These are phyloP conservation scores for Clavispora carvajalis DNA, from an alignment of 805 yeast genomes.

Conservation along the genomic window DNA sequence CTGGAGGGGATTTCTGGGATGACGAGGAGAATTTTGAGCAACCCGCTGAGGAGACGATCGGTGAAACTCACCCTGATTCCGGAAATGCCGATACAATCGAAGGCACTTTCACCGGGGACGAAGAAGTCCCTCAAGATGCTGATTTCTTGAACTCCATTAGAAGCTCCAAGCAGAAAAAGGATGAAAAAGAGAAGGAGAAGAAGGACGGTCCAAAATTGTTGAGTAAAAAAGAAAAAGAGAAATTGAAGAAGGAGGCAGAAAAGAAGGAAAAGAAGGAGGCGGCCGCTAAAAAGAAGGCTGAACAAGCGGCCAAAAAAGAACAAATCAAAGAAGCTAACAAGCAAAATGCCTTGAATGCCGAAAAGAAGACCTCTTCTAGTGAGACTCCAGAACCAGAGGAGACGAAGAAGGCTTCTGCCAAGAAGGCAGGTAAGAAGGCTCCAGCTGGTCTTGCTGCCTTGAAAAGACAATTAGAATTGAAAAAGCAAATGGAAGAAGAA, in stretches of 20 bases:
- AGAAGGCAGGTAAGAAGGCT: conserved; percentile 68
- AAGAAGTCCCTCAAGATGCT: conserved; percentile 6
- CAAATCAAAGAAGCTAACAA: conserved; percentile 47
- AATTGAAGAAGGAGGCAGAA: conserved; percentile 89
- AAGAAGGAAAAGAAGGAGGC: conserved; percentile 87
- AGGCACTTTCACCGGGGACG: conserved; percentile 1
- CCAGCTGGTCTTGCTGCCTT: conserved; percentile 91
- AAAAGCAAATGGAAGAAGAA: conserved; percentile 85
- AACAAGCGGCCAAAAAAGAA: conserved; percentile 55
- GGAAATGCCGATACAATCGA: conserved; percentile 16
- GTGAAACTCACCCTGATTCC: conserved; percentile 17
- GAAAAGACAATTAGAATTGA: conserved; percentile 81
- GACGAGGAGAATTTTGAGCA: conserved; percentile 54
- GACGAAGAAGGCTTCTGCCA: conserved; percentile 32
- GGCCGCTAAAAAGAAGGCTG: conserved; percentile 79
- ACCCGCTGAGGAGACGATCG: conserved; percentile 33
- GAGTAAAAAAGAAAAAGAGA: conserved; percentile 90
- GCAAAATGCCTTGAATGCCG: conserved; percentile 34
- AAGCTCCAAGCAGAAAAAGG: conserved; percentile 73
- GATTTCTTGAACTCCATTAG: conserved; percentile 84
- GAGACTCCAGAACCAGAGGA: conserved; percentile 33
- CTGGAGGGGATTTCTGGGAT: conserved; percentile 76
- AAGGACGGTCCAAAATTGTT: conserved; percentile 68
- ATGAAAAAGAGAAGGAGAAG: conserved; percentile 48
- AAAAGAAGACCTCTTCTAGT: conserved; percentile 18